Evolutionary conservation across 202 grass and related monocot genomes (phyloP).

Genomic region (Hordeum pubiflorum): DNA sequence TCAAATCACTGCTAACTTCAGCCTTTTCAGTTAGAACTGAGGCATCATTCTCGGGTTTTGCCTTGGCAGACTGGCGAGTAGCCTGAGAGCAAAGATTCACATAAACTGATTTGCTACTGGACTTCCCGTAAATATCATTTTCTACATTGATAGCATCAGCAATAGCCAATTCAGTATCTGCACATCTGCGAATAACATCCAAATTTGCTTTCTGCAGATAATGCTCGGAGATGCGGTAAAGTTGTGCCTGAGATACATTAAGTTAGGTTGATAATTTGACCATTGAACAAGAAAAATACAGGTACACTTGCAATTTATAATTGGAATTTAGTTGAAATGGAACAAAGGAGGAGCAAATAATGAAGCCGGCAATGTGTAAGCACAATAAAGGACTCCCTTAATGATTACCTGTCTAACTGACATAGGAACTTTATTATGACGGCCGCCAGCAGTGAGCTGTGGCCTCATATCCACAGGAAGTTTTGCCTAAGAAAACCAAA

Average conservation of each 20-base stretch:
- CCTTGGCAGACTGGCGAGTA: slow-evolving; percentile 47
- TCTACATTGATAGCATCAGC: slow-evolving; percentile 93
- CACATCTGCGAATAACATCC: slow-evolving; percentile 55
- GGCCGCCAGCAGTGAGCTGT: slow-evolving; percentile 24
- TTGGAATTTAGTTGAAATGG: background rate
- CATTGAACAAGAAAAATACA: background rate
- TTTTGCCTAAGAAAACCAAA: slow-evolving; percentile 57
- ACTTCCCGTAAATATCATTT: slow-evolving; percentile 65
- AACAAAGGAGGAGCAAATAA: background rate
- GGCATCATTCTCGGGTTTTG: slow-evolving; percentile 26
- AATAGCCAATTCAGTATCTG: slow-evolving; percentile 91
- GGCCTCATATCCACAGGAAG: slow-evolving; percentile 82
- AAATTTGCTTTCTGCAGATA: slow-evolving; percentile 80
- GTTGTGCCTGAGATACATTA: slow-evolving; percentile 66
- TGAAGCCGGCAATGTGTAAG: slow-evolving; percentile 4
- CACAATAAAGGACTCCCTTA: background rate
- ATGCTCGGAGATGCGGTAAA: slow-evolving; percentile 69
- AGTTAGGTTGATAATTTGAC: slow-evolving; percentile 21
- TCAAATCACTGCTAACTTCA: slow-evolving; percentile 26
- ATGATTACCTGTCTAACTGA: slow-evolving; percentile 75
- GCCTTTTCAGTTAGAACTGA: slow-evolving; percentile 18
- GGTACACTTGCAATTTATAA: background rate
- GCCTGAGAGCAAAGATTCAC: slow-evolving; percentile 82
- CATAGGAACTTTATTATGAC: slow-evolving; percentile 61
- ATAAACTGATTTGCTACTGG: slow-evolving; percentile 85